Base-by-base conservation (phyloP, 192 early-diverging fungal genomes). In the Ambispora gerdemannii region DNA sequence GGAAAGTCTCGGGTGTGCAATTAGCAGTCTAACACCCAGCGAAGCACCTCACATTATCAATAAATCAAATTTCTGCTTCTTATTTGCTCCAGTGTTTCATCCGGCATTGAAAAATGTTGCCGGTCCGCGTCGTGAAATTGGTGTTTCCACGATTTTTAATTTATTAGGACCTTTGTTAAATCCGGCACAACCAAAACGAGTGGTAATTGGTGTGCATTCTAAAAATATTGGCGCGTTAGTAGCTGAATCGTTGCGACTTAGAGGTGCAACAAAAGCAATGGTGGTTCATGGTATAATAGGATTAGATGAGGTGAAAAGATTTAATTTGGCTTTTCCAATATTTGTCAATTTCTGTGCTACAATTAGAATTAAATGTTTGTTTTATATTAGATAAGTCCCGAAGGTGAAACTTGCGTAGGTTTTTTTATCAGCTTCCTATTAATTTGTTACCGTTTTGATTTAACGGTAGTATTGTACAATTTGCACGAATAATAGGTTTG, bases 131-230 rank as follows among this genome's bases (percentile, higher is more conserved):
- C 87, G 86, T 38, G 95, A 99, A 76, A 80, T 99, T 6, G 97
- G 94, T 34, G 83, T 97, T 3, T 91, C 91, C 10, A 95, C 97
- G 3, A 88, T 96, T 27, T 95, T 99, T 82, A 99, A 99, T 69
- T 69, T 97, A 43, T 81, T 97, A 17, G 96, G 96, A 0, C 96
- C 96, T 4, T 75, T 98, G 72, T 92, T 82, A 50, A 98, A 95
- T 71, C 97, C 97, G 11, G 91, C 93, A 0, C 75, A 75, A 36
- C 95, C 97, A 0, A 76, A 76, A n/a, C 82, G 90, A 32, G 83
- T 90, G 22, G 88, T 99, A 2, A 89, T 98, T 2, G 97, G 97
- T 28, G 95, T 99, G n/a, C 87, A 92, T 75, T 90, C 93, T 0
- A 84, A 86, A 50, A 25, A 75, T 4, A 68, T 99, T 7, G 97